Evolutionary conservation across 768 basidiomycete genomes (phyloP).

Genomic region (Melanogaster broomeanus): DNA sequence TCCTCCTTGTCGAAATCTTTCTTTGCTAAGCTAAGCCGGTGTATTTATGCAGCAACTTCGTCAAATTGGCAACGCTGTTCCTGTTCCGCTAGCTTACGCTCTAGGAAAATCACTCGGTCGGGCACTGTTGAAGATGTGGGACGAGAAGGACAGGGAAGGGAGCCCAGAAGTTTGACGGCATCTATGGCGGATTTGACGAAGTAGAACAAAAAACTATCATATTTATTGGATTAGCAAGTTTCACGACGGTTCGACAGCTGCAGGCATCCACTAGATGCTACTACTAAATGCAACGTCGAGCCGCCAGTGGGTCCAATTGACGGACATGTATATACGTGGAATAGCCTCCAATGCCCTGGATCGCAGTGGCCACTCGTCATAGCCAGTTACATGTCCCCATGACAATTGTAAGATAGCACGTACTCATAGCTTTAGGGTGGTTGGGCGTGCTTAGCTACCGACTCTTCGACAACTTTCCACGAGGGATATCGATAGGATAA

Average conservation of each 20-base stretch:
- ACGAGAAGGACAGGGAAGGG: conserved; percentile 40
- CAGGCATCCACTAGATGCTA: too few relatives aligned
- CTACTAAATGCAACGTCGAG: too few relatives aligned
- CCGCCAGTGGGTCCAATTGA: too few relatives aligned
- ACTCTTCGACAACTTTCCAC: neutral
- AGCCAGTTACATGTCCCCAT: too few relatives aligned
- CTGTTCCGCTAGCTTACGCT: conserved; percentile 66
- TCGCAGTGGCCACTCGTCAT: too few relatives aligned
- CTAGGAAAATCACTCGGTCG: conserved; percentile 51
- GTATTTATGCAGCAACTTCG: conserved; percentile 55
- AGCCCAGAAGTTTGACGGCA: conserved; percentile 43
- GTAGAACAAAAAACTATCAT: too few relatives aligned
- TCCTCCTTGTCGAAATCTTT: conserved; percentile 8
- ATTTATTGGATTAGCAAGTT: too few relatives aligned
- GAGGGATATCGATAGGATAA: conserved; percentile 10
- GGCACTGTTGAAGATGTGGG: conserved; percentile 49
- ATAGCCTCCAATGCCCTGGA: too few relatives aligned
- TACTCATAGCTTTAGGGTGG: neutral
- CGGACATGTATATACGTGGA: too few relatives aligned
- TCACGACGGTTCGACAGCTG: too few relatives aligned
- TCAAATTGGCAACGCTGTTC: conserved; percentile 83
- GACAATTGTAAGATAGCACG: too few relatives aligned
- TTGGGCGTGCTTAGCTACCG: neutral
- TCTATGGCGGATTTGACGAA: neutral
- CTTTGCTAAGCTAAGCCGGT: neutral